phyloP scores from a whole-genome alignment of 176 grass and related monocot species.

The Oryza officinalis region DNA sequence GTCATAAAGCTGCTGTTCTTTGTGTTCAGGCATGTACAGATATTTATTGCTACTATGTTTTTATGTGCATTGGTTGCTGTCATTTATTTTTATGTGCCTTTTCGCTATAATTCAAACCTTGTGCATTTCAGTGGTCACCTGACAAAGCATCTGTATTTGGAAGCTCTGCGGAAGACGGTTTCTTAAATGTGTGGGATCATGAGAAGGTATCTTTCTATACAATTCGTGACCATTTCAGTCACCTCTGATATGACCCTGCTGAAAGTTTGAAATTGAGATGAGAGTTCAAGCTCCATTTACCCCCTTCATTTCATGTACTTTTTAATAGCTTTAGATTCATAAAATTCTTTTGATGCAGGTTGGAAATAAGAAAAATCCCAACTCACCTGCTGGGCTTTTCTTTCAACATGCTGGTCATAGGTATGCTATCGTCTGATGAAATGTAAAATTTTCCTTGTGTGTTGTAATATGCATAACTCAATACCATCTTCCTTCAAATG shows the following conservation, averaged over 20 bases:
- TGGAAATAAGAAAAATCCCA: conserved; percentile 76
- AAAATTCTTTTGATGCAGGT: conserved; percentile 49
- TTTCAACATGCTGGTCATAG: conserved; percentile 96
- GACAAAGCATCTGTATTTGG: conserved; percentile 94
- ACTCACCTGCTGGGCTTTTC: conserved; percentile 77
- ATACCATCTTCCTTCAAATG: conserved; percentile 17
- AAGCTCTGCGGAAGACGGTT: conserved; percentile 84
- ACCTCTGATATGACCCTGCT: not conserved
- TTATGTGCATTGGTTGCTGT: not conserved
- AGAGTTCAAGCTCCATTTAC: not conserved
- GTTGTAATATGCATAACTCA: not conserved
- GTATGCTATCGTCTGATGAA: conserved; percentile 43
- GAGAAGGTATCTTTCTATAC: conserved; percentile 63
- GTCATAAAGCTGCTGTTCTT: conserved; percentile 90
- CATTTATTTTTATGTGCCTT: conserved; percentile 13
- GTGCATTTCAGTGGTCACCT: conserved; percentile 83
- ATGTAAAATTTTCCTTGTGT: not conserved
- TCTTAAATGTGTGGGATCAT: conserved; percentile 89
- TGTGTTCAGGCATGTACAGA: conserved; percentile 77
- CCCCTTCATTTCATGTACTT: conserved; percentile 13
- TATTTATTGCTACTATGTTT: not conserved
- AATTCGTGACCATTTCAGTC: not conserved
- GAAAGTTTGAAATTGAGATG: not conserved
- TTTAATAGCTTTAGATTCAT: not conserved
- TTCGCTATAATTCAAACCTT: conserved; percentile 16